Evolutionary conservation across 2,329 filamentous ascomycete species (phyloP), one percentile per base, ranked within the genome.

Genomic region (Leptographium lundbergii): DNA sequence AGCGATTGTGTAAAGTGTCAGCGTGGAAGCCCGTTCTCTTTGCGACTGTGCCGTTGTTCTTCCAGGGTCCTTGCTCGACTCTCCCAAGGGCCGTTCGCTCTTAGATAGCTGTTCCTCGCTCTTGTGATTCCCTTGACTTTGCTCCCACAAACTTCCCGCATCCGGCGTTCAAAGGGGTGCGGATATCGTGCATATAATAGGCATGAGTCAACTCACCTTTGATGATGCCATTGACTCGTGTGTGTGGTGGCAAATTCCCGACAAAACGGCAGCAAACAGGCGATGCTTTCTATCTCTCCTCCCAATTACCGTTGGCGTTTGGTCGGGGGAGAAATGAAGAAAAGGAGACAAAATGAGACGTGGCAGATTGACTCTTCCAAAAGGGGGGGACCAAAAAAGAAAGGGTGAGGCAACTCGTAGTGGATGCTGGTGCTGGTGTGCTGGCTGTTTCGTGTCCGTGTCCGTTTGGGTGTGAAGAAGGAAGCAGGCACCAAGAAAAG

Each of bases 141-240:
- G 32, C 6, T 34, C 32, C 32, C 32, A 34, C 32, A 11, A 10
- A 34, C 10, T 34, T 34, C 32, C 27, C 32, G 32, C 32, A 34
- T 50, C 5, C 25, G 14, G 25, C 14, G 19, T 27, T 5, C 3
- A 19, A 19, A n/a, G 24, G 7, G 48, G 6, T 51, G 24, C 48
- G 25, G 25, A 14, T 50, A 13, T 27, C 47, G 22, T 29, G 11
- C 14, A 25, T 27, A 27, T 27, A 11, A 27, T 6, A n/a, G 29
- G 14, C 6, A 42, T 29, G 45, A 56, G 22, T 39, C 51, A 19
- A 63, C 63, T 57, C 9, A 65, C 64, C 61, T 62, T 65, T 34
- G 65, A 69, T 36, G 68, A 69, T 48, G 68, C 68, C 69, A 70
- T 70, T 68, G 66, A 17, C 51, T 51, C 36, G 42, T 24, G n/a